Percentiles rank a stretch among this genome's conserved stretches.
Conservation (phyloP, 805 yeast species). For the Candida germanica region DNA sequence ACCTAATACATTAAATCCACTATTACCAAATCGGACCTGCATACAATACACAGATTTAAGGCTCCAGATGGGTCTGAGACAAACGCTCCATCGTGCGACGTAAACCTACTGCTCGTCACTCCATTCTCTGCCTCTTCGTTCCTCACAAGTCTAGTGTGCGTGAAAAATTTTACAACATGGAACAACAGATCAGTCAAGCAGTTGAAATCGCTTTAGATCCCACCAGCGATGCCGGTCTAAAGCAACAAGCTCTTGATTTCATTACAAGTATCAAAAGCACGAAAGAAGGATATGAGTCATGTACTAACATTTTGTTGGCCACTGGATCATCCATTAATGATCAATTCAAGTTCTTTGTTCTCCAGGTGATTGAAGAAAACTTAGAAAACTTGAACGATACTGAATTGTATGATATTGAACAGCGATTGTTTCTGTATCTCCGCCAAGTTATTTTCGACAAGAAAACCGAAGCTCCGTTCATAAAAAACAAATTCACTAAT, state of each 20-base stretch:
- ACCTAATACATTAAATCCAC: too few species aligned
- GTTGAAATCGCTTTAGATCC: constrained; percentile 79
- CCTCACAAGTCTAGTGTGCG: too few species aligned
- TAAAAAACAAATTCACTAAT: constrained; percentile 36
- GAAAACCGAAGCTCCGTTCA: constrained; percentile 27
- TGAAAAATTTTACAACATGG: too few species aligned
- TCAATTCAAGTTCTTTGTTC: constrained; percentile 61
- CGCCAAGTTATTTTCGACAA: constrained; percentile 21
- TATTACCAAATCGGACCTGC: too few species aligned
- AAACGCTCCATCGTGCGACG: too few species aligned
- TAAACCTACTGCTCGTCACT: too few species aligned
- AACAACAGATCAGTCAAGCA: constrained; percentile 79
- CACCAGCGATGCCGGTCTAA: constrained; percentile 56
- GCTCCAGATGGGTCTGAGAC: too few species aligned
- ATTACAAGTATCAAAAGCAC: constrained; percentile 52
- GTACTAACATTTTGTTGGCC: constrained; percentile 44
- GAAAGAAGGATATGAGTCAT: constrained; percentile 53
- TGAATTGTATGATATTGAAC: constrained; percentile 46
- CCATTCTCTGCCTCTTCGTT: too few species aligned
- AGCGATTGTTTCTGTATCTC: constrained; percentile 38
- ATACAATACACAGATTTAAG: too few species aligned
- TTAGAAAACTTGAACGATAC: constrained; percentile 43
- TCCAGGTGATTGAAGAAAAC: constrained; percentile 66
- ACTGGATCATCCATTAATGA: constrained; percentile 34
- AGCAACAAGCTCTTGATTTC: constrained; percentile 53